Percentiles rank a stretch among this genome's conserved stretches.
Conservation (phyloP, 495 filamentous ascomycete species). For the Aspergillus sparsus region DNA sequence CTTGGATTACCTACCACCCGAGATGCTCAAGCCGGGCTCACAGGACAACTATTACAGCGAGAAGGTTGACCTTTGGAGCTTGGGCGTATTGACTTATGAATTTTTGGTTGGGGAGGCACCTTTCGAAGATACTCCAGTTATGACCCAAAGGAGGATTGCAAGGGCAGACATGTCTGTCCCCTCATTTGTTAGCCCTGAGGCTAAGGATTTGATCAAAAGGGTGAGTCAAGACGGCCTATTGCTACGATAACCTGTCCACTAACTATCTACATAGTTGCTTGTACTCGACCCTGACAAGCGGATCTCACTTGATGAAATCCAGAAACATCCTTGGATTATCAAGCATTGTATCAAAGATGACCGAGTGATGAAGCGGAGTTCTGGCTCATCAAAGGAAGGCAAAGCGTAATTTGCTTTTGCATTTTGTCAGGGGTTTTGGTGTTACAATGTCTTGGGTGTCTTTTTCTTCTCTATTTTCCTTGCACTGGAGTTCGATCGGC, state of each 20-base stretch:
- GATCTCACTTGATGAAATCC: slow-evolving; percentile 84
- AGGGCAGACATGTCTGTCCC: slow-evolving; percentile 91
- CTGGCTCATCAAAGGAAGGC: slow-evolving; percentile 42
- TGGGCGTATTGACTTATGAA: slow-evolving; percentile 95
- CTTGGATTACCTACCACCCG: slow-evolving; percentile 93
- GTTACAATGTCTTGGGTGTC: slow-evolving; percentile 26
- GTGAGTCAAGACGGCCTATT: slow-evolving; percentile 48
- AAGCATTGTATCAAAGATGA: slow-evolving; percentile 91
- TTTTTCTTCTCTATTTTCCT: slow-evolving; percentile 20
- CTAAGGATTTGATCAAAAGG: slow-evolving; percentile 87
- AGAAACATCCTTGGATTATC: slow-evolving; percentile 92
- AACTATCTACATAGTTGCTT: slow-evolving; percentile 62
- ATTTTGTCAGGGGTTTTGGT: slow-evolving; percentile 26
- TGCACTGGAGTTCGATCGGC: slow-evolving; percentile 24
- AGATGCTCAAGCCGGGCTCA: slow-evolving; percentile 86
- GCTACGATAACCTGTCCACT: neutral
- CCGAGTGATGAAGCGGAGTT: slow-evolving; percentile 53
- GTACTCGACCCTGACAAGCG: slow-evolving; percentile 94
- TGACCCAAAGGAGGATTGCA: slow-evolving; percentile 91
- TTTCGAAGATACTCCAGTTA: slow-evolving; percentile 92
- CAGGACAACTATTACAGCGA: slow-evolving; percentile 87
- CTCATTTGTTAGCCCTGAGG: slow-evolving; percentile 85
- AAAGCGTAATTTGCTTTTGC: slow-evolving; percentile 34
- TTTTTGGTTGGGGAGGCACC: slow-evolving; percentile 95
- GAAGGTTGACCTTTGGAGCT: slow-evolving; percentile 94